Evolutionary conservation across 2,329 filamentous ascomycete species (phyloP).

Genomic region (Furcasterigmium sp.): DNA sequence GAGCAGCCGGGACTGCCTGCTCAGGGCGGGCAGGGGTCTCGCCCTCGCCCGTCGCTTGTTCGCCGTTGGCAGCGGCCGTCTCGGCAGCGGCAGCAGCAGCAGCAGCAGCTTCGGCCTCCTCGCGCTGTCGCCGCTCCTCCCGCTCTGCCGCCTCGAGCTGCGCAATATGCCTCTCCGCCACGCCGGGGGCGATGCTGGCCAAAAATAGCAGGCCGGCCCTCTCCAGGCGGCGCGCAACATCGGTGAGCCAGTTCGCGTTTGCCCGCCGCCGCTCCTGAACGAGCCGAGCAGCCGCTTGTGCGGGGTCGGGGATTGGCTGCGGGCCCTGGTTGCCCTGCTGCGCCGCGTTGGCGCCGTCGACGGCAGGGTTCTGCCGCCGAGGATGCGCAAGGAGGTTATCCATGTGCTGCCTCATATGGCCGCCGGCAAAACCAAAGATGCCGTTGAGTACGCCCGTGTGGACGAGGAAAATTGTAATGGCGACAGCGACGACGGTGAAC

Average conservation of each 20-base stretch:
- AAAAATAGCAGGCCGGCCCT: slow-evolving; percentile 58
- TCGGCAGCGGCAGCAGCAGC: slow-evolving; percentile 26
- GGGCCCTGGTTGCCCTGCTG: background rate
- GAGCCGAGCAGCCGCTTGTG: slow-evolving; percentile 48
- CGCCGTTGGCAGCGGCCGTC: slow-evolving; percentile 17
- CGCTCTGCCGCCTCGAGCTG: slow-evolving; percentile 48
- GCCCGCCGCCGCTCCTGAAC: slow-evolving; percentile 38
- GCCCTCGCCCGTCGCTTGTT: slow-evolving; percentile 9
- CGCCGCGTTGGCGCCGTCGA: slow-evolving; percentile 18
- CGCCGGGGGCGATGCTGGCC: slow-evolving; percentile 60
- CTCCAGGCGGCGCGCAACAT: slow-evolving; percentile 49
- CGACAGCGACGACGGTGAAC: slow-evolving; percentile 48
- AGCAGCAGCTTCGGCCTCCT: slow-evolving; percentile 34
- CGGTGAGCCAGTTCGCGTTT: slow-evolving; percentile 43
- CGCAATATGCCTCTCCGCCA: slow-evolving; percentile 61
- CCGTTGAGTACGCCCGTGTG: slow-evolving; percentile 56
- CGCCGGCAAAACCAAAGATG: slow-evolving; percentile 48
- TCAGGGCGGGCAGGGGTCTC: background rate
- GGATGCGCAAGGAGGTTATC: slow-evolving; percentile 44
- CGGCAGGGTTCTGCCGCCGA: slow-evolving; percentile 16
- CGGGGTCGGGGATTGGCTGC: slow-evolving; percentile 33
- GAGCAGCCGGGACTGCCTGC: background rate
- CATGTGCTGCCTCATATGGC: slow-evolving; percentile 52
- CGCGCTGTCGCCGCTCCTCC: slow-evolving; percentile 35
- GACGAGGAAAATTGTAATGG: slow-evolving; percentile 50